These are phyloP conservation scores for sweet orange (Citrus sinensis) DNA, from an alignment of 345 rosid genomes.

Conservation along the genomic window DNA sequence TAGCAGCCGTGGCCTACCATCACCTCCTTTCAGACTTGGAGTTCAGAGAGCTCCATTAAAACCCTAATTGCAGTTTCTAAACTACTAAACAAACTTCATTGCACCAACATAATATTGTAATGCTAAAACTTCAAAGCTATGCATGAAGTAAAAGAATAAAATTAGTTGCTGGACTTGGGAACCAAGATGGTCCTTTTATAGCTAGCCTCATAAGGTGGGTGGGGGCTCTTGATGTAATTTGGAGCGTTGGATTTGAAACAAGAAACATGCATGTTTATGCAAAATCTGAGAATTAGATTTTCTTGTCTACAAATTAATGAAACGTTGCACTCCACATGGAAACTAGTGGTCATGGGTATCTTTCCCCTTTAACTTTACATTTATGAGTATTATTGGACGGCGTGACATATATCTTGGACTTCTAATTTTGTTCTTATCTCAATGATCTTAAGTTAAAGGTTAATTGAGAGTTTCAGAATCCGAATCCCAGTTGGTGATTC, in stretches of 20 bases:
- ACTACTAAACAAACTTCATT: too few relatives aligned
- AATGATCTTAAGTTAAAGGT: background rate
- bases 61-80: background rate
- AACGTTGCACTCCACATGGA: background rate
- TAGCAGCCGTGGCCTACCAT: constrained; percentile 51
- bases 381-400: constrained; percentile 3
- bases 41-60: constrained; percentile 45
- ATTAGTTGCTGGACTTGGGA: background rate
- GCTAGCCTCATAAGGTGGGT: constrained; percentile 17
- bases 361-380: constrained; percentile 7
- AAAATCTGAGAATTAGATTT: constrained; percentile 10
- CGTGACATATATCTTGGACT: background rate
- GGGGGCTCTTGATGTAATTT: constrained; percentile 7
- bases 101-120: background rate
- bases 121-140: too few relatives aligned
- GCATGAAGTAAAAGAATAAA: too few relatives aligned
- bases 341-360: constrained; percentile 13
- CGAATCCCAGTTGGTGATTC: constrained; percentile 2
- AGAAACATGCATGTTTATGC: background rate
- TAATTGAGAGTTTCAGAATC: background rate
- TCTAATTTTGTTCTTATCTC: background rate
- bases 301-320: constrained; percentile 14
- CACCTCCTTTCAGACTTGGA: constrained; percentile 48
- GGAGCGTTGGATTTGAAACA: constrained; percentile 5
- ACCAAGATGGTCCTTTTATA: constrained; percentile 25